Evolutionary conservation across 768 basidiomycete species (phyloP).

Genomic region (Leucosporidium scottii): DNA sequence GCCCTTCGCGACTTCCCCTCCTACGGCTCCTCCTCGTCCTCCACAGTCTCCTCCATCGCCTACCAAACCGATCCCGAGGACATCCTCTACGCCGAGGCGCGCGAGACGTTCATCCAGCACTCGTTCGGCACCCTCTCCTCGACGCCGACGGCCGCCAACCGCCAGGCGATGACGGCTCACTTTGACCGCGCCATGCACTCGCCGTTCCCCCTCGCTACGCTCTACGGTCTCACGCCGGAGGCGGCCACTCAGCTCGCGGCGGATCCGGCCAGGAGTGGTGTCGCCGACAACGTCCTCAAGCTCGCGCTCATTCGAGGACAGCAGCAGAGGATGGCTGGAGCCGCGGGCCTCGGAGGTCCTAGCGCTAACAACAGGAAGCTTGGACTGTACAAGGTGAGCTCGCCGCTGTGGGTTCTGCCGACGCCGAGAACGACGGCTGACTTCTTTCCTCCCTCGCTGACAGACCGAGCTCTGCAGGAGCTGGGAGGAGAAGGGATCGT

Average conservation of each 20-base stretch:
- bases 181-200: slow-evolving; percentile 30
- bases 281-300: slow-evolving; percentile 24
- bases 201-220: slow-evolving; percentile 25
- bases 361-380: slow-evolving; percentile 88
- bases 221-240: slow-evolving; percentile 28
- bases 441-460: not conserved
- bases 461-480: slow-evolving; percentile 31
- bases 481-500: slow-evolving; percentile 10
- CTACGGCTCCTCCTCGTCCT: slow-evolving; percentile 13
- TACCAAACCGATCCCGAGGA: slow-evolving; percentile 26
- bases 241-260: slow-evolving; percentile 24
- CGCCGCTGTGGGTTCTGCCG: no score
- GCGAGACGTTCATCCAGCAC: slow-evolving; percentile 22
- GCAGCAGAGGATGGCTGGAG: slow-evolving; percentile 18
- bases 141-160: slow-evolving; percentile 3
- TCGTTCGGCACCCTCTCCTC: slow-evolving; percentile 10
- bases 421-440: not conserved
- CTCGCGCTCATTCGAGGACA: slow-evolving; percentile 23
- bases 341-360: slow-evolving; percentile 50
- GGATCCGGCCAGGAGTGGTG: slow-evolving; percentile 24
- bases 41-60: slow-evolving; percentile 6
- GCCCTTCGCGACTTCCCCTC: not conserved
- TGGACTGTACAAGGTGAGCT: slow-evolving; percentile 72
- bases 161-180: slow-evolving; percentile 13
- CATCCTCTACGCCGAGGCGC: slow-evolving; percentile 26